phyloP scores from a whole-genome alignment of 768 basidiomycete genomes.

The Fibroporia radiculosa region DNA sequence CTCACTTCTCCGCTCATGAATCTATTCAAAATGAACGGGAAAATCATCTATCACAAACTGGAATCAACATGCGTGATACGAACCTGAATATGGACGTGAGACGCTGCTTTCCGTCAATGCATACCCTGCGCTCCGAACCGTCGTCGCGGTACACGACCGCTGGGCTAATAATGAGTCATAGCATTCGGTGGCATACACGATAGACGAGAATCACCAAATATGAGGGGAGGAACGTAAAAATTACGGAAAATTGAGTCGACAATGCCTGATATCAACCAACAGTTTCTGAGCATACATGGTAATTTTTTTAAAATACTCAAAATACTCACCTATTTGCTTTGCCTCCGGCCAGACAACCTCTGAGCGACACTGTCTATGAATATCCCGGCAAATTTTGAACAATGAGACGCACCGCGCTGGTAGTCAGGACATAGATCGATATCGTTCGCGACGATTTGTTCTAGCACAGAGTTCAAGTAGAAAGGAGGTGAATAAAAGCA shows the following conservation, averaged over 20 bases:
- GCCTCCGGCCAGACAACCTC: constrained; percentile 75
- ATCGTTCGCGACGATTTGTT: constrained; percentile 55
- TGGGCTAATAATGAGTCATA: constrained; percentile 9
- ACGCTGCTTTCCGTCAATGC: constrained; percentile 79
- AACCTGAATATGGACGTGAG: constrained; percentile 67
- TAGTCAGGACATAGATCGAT: constrained; percentile 74
- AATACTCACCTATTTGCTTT: constrained; percentile 48
- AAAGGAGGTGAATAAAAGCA: not conserved
- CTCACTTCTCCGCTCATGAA: constrained; percentile 55
- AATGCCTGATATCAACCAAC: constrained; percentile 29
- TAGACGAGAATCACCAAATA: constrained; percentile 47
- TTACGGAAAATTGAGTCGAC: constrained; percentile 76
- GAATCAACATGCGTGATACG: constrained; percentile 14
- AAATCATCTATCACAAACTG: not conserved
- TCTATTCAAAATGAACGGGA: constrained; percentile 24
- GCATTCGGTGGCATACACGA: not conserved
- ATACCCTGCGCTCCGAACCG: constrained; percentile 57
- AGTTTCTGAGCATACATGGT: not conserved
- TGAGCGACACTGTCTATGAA: constrained; percentile 16
- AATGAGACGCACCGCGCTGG: constrained; percentile 47
- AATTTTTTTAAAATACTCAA: not conserved
- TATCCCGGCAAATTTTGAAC: not conserved
- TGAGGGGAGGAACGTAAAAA: constrained; percentile 73
- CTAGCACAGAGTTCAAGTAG: constrained; percentile 24
- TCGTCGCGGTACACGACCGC: constrained; percentile 49